phyloP scores from a whole-genome alignment of 306 rosid genomes.

The Hippophae rhamnoides region DNA sequence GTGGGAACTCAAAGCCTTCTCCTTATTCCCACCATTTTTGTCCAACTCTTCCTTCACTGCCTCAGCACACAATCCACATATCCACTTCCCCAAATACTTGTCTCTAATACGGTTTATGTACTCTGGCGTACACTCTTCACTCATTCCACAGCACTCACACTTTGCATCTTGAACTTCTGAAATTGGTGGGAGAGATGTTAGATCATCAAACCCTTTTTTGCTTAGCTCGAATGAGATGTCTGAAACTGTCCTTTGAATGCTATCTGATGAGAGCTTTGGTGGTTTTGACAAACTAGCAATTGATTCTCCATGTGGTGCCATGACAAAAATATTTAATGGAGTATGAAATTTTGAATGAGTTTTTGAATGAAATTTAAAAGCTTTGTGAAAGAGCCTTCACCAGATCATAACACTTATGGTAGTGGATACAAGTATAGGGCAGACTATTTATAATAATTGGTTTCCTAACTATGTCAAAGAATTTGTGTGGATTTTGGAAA shows the following conservation, averaged over 20 bases:
- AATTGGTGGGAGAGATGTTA: conserved; percentile 38
- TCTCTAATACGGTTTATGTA: conserved; percentile 58
- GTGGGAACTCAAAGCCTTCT: conserved; percentile 61
- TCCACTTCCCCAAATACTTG: conserved; percentile 61
- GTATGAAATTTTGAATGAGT: background rate
- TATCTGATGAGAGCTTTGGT: conserved; percentile 38
- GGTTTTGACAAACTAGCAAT: conserved; percentile 36
- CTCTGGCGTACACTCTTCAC: conserved; percentile 83
- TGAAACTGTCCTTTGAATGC: conserved; percentile 61
- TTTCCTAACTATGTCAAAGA: conserved; percentile 4
- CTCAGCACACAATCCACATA: conserved; percentile 79
- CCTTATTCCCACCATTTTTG: conserved; percentile 71
- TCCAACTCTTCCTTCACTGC: conserved; percentile 85
- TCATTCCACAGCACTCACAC: conserved; percentile 96
- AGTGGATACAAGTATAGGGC: conserved; percentile 5
- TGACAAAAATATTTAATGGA: background rate
- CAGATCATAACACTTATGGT: background rate
- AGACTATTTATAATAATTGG: conserved; percentile 41
- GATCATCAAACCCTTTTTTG: conserved; percentile 29
- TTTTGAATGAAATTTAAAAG: background rate
- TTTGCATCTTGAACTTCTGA: conserved; percentile 71
- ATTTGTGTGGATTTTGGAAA: conserved; percentile 41
- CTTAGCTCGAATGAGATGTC: conserved; percentile 65
- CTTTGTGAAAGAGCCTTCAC: background rate
- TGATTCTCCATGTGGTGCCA: conserved; percentile 86